A percentile compares a stretch with the other conserved stretches of the same genome.
Conservation (phyloP, 108 stramenopile species). For the Bacterosira constricta region DNA sequence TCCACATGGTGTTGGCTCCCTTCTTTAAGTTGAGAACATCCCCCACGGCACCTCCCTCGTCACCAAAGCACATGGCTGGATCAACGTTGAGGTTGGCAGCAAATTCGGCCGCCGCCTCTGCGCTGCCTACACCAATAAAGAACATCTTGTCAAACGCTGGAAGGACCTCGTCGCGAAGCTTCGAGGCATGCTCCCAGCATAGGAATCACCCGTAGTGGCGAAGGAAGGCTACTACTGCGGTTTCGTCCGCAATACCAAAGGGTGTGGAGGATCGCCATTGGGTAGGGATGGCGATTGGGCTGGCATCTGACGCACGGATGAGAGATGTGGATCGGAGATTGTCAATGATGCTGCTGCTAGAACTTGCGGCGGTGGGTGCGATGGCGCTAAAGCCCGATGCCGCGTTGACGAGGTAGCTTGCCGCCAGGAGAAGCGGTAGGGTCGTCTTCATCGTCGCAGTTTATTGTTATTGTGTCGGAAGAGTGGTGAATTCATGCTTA, state of each 20-base stretch:
- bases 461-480: too few relatives aligned
- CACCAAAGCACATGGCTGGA: conserved; percentile 46
- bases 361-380: background rate
- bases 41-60: conserved; percentile 34
- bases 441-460: background rate
- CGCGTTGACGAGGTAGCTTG: conserved; percentile 17
- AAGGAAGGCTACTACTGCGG: conserved; percentile 41
- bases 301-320: conserved; percentile 38
- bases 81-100: conserved; percentile 40
- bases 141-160: conserved; percentile 44
- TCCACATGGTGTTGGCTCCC: conserved; percentile 51
- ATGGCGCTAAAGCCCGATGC: conserved; percentile 29
- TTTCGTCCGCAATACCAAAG: conserved; percentile 47
- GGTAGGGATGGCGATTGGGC: conserved; percentile 10
- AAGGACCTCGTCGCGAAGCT: conserved; percentile 38
- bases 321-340: conserved; percentile 30
- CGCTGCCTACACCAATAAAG: conserved; percentile 45
- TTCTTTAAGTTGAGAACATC: conserved; percentile 26
- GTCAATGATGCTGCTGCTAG: too few relatives aligned
- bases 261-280: conserved; percentile 40
- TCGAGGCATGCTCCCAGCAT: conserved; percentile 54
- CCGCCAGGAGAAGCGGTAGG: conserved; percentile 4
- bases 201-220: conserved; percentile 53
- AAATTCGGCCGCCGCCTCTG: conserved; percentile 46
- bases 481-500: too few relatives aligned